phyloP scores from a whole-genome alignment of 139 green algal genomes.

The Choricystis sp. region DNA sequence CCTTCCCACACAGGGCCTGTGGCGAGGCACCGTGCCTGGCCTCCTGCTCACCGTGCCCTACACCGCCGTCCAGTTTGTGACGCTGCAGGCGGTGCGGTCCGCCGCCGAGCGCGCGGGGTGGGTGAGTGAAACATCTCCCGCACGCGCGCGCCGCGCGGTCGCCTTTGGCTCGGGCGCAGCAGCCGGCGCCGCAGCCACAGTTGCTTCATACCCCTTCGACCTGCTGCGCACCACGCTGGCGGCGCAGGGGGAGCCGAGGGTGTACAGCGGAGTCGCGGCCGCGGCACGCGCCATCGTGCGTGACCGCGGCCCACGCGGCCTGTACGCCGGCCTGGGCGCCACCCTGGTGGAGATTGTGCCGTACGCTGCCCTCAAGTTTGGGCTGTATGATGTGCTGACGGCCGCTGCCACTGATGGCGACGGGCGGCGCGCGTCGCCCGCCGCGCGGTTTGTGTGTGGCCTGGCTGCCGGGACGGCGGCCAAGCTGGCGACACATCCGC shows the following conservation, averaged over 20 bases:
- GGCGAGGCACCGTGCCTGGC: slow-evolving; percentile 81
- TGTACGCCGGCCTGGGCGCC: slow-evolving; percentile 73
- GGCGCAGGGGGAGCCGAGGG: slow-evolving; percentile 85
- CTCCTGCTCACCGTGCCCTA: slow-evolving; percentile 89
- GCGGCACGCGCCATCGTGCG: slow-evolving; percentile 32
- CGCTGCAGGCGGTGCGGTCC: slow-evolving; percentile 52
- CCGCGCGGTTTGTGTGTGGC: slow-evolving; percentile 42
- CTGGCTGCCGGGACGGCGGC: slow-evolving; percentile 59
- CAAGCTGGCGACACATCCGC: slow-evolving; percentile 75
- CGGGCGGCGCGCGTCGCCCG: neutral
- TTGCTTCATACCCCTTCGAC: slow-evolving; percentile 95
- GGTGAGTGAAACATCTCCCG: slow-evolving; percentile 3
- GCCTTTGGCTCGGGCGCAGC: slow-evolving; percentile 72
- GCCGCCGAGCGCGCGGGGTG: slow-evolving; percentile 6
- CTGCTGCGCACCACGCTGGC: slow-evolving; percentile 90
- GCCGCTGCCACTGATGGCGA: slow-evolving; percentile 1
- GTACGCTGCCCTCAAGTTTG: slow-evolving; percentile 94
- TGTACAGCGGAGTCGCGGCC: slow-evolving; percentile 13
- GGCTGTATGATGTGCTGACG: slow-evolving; percentile 81
- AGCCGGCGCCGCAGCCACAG: slow-evolving; percentile 73
- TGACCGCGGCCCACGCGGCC: slow-evolving; percentile 26
- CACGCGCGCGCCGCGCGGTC: slow-evolving; percentile 17
- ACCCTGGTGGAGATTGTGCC: slow-evolving; percentile 96
- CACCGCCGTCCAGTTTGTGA: slow-evolving; percentile 92
- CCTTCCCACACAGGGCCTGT: slow-evolving; percentile 56